Conservation (phyloP, 805 yeast species). For the Nakazawaea molendinolei region DNA sequence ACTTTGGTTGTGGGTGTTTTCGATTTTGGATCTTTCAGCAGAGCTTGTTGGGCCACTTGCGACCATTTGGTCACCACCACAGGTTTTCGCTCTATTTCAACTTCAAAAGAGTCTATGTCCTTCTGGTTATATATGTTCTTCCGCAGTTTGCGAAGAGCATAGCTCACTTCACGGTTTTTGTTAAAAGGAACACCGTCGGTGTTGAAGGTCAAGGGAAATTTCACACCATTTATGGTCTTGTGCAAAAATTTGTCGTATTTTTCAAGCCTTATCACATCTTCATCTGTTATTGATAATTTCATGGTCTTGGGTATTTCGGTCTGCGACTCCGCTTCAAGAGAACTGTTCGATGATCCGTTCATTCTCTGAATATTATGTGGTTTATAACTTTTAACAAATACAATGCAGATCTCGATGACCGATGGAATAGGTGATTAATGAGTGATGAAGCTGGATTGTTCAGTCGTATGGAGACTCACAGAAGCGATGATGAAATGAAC, state of each 20-base stretch:
- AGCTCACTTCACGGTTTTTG: conserved; percentile 3
- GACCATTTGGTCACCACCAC: conserved; percentile 7
- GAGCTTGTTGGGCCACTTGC: conserved; percentile 4
- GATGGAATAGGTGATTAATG: too few species aligned
- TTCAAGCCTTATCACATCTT: conserved; percentile 2
- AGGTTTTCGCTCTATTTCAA: not conserved
- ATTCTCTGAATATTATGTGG: too few species aligned
- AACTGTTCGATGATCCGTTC: too few species aligned
- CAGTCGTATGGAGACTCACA: too few species aligned
- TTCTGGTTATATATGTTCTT: conserved; percentile 1
- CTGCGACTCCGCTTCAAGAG: too few species aligned
- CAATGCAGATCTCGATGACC: too few species aligned
- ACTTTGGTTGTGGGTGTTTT: not conserved
- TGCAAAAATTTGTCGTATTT: conserved; percentile 1
- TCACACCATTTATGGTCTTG: not conserved
- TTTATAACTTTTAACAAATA: too few species aligned
- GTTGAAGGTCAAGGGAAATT: conserved; percentile 2
- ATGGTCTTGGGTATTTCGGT: not conserved
- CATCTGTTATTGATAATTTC: not conserved
- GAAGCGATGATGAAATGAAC: too few species aligned
- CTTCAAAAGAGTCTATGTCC: not conserved
- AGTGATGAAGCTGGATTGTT: too few species aligned
- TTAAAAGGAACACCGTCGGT: conserved; percentile 1
- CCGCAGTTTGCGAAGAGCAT: conserved; percentile 2
- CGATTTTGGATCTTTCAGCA: not conserved